Conservation (phyloP, 108 stramenopile genomes). For the Cylindrotheca closterium region DNA sequence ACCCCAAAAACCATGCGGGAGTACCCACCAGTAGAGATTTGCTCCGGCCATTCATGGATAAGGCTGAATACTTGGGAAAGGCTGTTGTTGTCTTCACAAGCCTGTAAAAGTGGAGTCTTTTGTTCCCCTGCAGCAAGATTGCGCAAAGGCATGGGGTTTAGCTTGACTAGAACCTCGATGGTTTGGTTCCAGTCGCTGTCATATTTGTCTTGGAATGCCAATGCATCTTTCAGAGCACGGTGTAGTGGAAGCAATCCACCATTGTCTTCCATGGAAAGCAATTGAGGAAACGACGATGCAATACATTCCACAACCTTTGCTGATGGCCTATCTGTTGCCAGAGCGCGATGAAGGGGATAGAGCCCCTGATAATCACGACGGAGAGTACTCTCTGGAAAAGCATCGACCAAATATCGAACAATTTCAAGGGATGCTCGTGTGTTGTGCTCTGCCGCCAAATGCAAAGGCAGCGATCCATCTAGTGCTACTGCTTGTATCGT, state of each 20-base stretch:
- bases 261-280: conserved; percentile 7
- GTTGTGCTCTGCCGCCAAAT: conserved; percentile 15
- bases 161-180: conserved; percentile 15
- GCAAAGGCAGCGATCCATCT: conserved; percentile 21
- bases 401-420: conserved; percentile 1
- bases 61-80: conserved; percentile 10
- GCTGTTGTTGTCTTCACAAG: conserved; percentile 16
- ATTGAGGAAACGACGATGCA: background rate
- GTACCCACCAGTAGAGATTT: no score
- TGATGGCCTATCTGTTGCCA: conserved; percentile 2
- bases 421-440: background rate
- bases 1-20: no score
- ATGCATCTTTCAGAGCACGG: background rate
- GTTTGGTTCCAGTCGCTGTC: conserved; percentile 1
- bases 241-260: conserved; percentile 17
- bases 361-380: conserved; percentile 23
- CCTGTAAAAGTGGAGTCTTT: conserved; percentile 12
- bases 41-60: conserved; percentile 29
- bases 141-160: conserved; percentile 6
- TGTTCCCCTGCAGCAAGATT: conserved; percentile 9
- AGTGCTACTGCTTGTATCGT: conserved; percentile 6
- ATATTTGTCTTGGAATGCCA: background rate
- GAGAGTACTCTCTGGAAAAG: conserved; percentile 15
- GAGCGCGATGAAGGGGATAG: conserved; percentile 29
- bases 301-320: conserved; percentile 6